phyloP scores from a whole-genome alignment of 768 basidiomycete genomes.

The Collybia sordida region DNA sequence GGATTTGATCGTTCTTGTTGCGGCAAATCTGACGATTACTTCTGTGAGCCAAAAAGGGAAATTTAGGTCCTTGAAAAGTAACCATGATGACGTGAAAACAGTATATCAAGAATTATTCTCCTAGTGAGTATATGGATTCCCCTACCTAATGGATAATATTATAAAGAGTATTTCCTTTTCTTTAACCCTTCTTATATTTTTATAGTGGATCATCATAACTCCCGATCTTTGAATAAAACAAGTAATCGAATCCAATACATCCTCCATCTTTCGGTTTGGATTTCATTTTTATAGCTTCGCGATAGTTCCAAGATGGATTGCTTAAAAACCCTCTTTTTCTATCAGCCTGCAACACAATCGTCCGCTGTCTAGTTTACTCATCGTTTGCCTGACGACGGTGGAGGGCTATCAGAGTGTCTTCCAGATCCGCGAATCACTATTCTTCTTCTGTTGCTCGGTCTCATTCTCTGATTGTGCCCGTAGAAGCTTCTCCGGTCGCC shows the following conservation, averaged over 20 bases:
- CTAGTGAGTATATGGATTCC: slow-evolving; percentile 10
- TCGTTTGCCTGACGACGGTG: slow-evolving; percentile 35
- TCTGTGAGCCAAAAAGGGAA: slow-evolving; percentile 9
- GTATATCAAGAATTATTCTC: slow-evolving; percentile 16
- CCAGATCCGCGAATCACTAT: slow-evolving; percentile 43
- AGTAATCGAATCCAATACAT: no score
- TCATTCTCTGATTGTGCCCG: slow-evolving; percentile 29
- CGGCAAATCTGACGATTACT: slow-evolving; percentile 13
- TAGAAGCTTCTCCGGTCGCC: slow-evolving; percentile 28
- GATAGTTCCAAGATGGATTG: background rate
- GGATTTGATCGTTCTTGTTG: background rate
- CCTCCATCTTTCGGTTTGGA: no score
- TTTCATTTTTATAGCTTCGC: background rate
- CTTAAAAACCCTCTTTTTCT: background rate
- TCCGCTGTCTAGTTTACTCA: slow-evolving; percentile 23
- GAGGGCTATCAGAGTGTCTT: slow-evolving; percentile 35
- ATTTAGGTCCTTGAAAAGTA: slow-evolving; percentile 7
- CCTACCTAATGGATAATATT: slow-evolving; percentile 9
- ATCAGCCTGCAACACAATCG: slow-evolving; percentile 9
- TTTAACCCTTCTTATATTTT: background rate
- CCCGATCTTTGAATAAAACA: no score
- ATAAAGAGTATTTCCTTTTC: slow-evolving; percentile 9
- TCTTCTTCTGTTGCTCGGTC: slow-evolving; percentile 27
- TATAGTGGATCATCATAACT: no score
- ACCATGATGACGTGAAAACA: slow-evolving; percentile 17